phyloP scores from a whole-genome alignment of 192 early-diverging fungal genomes.

The Umbelopsis vinacea region DNA sequence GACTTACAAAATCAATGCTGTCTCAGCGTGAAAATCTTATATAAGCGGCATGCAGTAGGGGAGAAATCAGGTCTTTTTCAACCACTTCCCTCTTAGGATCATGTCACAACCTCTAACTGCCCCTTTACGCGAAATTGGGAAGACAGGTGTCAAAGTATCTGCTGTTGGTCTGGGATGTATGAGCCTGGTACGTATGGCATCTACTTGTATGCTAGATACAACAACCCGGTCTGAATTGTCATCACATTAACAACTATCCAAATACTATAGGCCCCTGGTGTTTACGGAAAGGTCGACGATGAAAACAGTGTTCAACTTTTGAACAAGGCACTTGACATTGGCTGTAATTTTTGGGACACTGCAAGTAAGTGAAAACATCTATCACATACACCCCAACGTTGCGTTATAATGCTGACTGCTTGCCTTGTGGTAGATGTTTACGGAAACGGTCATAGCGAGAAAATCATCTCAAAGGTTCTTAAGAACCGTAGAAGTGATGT shows the following conservation, averaged over 20 bases:
- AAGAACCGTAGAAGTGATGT: neutral
- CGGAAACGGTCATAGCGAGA: slow-evolving; percentile 25
- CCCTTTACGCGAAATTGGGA: slow-evolving; percentile 25
- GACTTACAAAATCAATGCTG: too few species aligned
- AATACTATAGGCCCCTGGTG: neutral
- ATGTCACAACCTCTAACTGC: neutral
- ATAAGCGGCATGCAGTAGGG: neutral
- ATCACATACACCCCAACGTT: neutral
- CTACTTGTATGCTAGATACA: neutral
- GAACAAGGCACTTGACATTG: slow-evolving; percentile 19
- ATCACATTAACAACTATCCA: neutral
- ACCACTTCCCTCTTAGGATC: neutral
- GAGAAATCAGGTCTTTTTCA: neutral
- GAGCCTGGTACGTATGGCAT: slow-evolving; percentile 42
- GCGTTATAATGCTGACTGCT: neutral
- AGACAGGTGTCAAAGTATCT: slow-evolving; percentile 41
- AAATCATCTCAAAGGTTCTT: neutral
- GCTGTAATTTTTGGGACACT: slow-evolving; percentile 65
- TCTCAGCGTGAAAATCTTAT: neutral
- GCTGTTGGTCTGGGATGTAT: slow-evolving; percentile 48
- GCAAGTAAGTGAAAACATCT: neutral
- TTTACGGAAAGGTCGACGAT: neutral
- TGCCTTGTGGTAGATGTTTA: neutral
- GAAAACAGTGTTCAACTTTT: neutral
- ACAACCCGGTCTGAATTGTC: neutral